Conservation (phyloP, 768 basidiomycete genomes). For the Sarcodon sp. region DNA sequence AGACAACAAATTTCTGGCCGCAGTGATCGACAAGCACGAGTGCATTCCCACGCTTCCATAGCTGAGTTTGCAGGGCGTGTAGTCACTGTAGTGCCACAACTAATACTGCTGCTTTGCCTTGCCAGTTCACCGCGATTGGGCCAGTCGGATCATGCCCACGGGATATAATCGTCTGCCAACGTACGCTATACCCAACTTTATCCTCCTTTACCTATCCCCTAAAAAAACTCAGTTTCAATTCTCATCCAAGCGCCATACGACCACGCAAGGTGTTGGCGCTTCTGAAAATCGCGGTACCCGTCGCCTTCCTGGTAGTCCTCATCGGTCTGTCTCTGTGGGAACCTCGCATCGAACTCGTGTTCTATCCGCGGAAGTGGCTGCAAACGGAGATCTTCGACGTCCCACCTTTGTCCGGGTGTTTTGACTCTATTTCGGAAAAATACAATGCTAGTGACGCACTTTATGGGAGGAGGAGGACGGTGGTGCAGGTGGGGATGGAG, state of each 20-base stretch:
- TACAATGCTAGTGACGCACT: slow-evolving; percentile 60
- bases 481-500: slow-evolving; percentile 71
- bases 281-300: slow-evolving; percentile 10
- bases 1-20: too few relatives aligned
- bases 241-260: slow-evolving; percentile 5
- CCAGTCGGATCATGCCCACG: slow-evolving; percentile 1
- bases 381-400: slow-evolving; percentile 54
- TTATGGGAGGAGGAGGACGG: slow-evolving; percentile 51
- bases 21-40: too few relatives aligned
- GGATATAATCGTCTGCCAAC: not conserved
- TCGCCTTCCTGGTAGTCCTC: slow-evolving; percentile 20
- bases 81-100: too few relatives aligned
- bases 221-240: not conserved
- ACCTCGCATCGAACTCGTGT: slow-evolving; percentile 74
- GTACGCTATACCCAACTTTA: not conserved
- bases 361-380: slow-evolving; percentile 72
- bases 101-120: too few relatives aligned
- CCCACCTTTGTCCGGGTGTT: slow-evolving; percentile 61
- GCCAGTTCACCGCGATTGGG: too few relatives aligned
- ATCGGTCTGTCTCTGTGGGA: slow-evolving; percentile 55
- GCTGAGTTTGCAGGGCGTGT: too few relatives aligned
- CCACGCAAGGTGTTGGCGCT: slow-evolving; percentile 8
- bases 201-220: not conserved
- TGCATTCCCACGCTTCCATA: too few relatives aligned
- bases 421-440: slow-evolving; percentile 44